These are phyloP conservation scores for Trichophyton simii DNA, from an alignment of 2,329 filamentous ascomycete genomes.

Conservation along the genomic window DNA sequence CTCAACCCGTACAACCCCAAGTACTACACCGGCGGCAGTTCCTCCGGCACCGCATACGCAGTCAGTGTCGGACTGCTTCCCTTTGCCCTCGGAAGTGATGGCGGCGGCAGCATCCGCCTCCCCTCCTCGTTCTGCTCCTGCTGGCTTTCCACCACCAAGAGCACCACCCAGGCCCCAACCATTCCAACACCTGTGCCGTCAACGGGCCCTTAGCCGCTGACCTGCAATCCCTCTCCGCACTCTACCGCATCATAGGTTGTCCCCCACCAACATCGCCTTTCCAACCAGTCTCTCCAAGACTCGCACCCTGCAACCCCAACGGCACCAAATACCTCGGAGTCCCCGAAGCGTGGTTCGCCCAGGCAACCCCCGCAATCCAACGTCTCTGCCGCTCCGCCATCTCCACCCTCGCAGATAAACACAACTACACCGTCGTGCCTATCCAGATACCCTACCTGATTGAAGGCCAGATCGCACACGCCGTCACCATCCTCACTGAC, in stretches of 20 bases:
- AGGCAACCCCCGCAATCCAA: conserved; percentile 48
- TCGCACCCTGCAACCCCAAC: conserved; percentile 20
- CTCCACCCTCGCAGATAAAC: conserved; percentile 30
- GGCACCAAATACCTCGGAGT: conserved; percentile 52
- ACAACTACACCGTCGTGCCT: conserved; percentile 27
- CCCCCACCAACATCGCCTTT: conserved; percentile 53
- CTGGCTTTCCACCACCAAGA: too few relatives aligned
- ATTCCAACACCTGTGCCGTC: conserved; percentile 47
- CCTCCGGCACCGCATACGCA: conserved; percentile 55
- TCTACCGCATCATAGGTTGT: conserved; percentile 61
- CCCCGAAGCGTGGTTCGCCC: conserved; percentile 51
- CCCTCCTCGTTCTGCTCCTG: conserved; percentile 9
- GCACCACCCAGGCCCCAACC: conserved; percentile 43
- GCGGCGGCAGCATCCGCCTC: conserved; percentile 9
- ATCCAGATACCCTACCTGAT: conserved; percentile 42
- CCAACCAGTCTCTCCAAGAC: conserved; percentile 22
- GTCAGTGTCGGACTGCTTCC: conserved; percentile 55
- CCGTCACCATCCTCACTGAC: conserved; percentile 60
- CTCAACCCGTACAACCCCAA: conserved; percentile 57
- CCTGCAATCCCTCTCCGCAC: conserved; percentile 57
- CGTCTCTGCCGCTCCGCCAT: conserved; percentile 47
- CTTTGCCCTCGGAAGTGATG: conserved; percentile 6
- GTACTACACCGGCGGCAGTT: conserved; percentile 65
- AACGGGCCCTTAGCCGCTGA: conserved; percentile 59
- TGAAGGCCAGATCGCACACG: conserved; percentile 59